phyloP scores from a whole-genome alignment of 257 asterid species.

The Coffea canephora region DNA sequence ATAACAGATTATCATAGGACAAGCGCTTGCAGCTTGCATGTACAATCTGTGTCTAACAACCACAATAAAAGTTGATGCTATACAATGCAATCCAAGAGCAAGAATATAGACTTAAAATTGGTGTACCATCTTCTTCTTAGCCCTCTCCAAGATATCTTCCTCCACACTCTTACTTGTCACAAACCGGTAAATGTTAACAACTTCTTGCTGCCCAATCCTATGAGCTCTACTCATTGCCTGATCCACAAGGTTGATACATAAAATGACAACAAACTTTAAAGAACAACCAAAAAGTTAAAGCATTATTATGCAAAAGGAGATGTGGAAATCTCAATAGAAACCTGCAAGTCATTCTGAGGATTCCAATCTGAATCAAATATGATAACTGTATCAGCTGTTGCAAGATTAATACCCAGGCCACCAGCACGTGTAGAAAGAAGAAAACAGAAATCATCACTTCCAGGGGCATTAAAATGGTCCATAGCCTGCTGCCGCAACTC shows the following conservation, averaged over 20 bases:
- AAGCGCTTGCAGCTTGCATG: background rate
- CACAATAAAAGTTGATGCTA: background rate
- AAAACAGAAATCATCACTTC: conserved; percentile 97
- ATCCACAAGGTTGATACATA: conserved; percentile 22
- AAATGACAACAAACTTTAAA: conserved; percentile 8
- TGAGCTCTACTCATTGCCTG: conserved; percentile 99
- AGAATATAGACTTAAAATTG: conserved; percentile 3
- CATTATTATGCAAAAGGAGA: conserved; percentile 5
- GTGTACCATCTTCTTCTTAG: conserved; percentile 96
- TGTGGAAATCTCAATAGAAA: conserved; percentile 27
- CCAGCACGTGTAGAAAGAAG: conserved; percentile 99
- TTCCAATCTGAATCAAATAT: conserved; percentile 99
- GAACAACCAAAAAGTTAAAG: background rate
- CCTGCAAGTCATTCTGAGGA: conserved; percentile 99
- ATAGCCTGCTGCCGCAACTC: conserved; percentile 98
- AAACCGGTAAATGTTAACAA: conserved; percentile 93
- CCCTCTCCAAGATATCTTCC: conserved; percentile 99
- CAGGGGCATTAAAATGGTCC: conserved; percentile 99
- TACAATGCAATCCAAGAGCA: conserved; percentile 7
- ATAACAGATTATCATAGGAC: background rate
- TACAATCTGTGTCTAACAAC: background rate
- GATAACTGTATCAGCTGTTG: conserved; percentile 98
- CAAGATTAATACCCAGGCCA: conserved; percentile 98
- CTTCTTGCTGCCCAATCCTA: conserved; percentile 99
- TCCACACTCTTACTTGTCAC: conserved; percentile 99